Base-by-base conservation (phyloP, 2,329 filamentous ascomycete genomes). In the Tolypocladium capitatum region DNA sequence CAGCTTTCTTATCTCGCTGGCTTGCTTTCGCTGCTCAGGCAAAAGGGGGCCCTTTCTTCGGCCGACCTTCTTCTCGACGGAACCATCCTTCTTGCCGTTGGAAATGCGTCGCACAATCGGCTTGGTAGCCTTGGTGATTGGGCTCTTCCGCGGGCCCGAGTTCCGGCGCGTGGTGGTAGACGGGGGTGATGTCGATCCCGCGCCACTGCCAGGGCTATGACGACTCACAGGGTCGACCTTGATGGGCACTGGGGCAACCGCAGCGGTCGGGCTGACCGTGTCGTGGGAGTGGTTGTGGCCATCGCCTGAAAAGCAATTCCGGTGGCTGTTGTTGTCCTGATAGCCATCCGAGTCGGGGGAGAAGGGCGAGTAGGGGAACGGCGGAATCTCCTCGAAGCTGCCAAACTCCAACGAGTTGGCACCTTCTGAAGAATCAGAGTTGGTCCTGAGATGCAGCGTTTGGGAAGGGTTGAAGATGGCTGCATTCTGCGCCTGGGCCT, bases 1-100 rank as follows among this genome's bases (percentile, higher is more conserved):
- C 58, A 96, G 74, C 69, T 97, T 97, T 65, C 91, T 82, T 63
- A 97, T 97, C 68, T 97, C 91, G 60, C 90, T 92, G 27, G 91
- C 91, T 68, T 96, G 91, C 70, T 95, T 94, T 56, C 91, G 80
- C 72, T 96, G 91, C 66, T 97, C 91, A 11, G 90, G 89, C 59
- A 89, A 76, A 56, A 97, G 78, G 50, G 91, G 91, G 33, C 91
- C 91, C 65, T 86, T 86, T 68, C 91, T 81, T 61, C 88, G 83
- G 44, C 91, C 91, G 51, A 96, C 86, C 66, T 90, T 90, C 78
- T 96, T 97, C 75, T 96, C 91, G 35, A 71, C 70, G 10, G 76
- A 76, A 13, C 78, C 78, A 55, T 94, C 87, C 68, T 85, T 89
- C 73, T 91, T 94, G 58, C 80, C 82, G 51, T 76, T 79, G 51